Conservation (phyloP, 345 rosid species). For the Carallia pectinifolia region DNA sequence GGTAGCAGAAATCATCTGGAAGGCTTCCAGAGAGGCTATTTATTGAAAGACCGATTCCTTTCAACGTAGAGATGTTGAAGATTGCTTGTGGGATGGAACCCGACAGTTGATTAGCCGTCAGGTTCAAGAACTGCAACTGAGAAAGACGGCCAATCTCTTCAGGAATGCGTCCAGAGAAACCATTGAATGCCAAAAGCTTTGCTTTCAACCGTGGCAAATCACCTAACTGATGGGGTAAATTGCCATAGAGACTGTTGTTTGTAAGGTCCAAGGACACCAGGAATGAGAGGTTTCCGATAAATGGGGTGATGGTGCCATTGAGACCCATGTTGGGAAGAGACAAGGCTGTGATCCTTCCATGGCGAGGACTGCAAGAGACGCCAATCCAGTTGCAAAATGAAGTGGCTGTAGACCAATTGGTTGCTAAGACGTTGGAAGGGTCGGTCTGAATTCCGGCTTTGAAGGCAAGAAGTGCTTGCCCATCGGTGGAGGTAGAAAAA, state of each 20-base stretch:
- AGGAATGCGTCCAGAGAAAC: background rate
- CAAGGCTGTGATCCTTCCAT: background rate
- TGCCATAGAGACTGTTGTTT: slow-evolving; percentile 14
- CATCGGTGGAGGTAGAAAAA: background rate
- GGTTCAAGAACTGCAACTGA: background rate
- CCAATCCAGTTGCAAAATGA: background rate
- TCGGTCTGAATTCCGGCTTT: background rate
- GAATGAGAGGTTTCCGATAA: slow-evolving; percentile 22
- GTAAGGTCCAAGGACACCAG: slow-evolving; percentile 3
- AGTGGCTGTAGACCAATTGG: background rate
- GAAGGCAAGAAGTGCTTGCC: background rate
- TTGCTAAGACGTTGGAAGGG: background rate
- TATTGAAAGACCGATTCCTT: background rate
- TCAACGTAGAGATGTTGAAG: background rate
- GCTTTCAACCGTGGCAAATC: background rate
- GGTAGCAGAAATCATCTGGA: background rate
- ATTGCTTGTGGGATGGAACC: background rate
- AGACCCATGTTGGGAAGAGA: slow-evolving; percentile 3
- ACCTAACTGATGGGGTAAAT: slow-evolving; percentile 6
- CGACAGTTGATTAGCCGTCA: background rate
- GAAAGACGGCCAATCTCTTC: background rate
- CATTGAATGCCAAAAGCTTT: background rate
- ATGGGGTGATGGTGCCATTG: slow-evolving; percentile 19
- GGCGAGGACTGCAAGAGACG: background rate
- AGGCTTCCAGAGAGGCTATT: slow-evolving; percentile 4